Base-by-base conservation (phyloP, 2,329 filamentous ascomycete species). In the Zalaria sp. region DNA sequence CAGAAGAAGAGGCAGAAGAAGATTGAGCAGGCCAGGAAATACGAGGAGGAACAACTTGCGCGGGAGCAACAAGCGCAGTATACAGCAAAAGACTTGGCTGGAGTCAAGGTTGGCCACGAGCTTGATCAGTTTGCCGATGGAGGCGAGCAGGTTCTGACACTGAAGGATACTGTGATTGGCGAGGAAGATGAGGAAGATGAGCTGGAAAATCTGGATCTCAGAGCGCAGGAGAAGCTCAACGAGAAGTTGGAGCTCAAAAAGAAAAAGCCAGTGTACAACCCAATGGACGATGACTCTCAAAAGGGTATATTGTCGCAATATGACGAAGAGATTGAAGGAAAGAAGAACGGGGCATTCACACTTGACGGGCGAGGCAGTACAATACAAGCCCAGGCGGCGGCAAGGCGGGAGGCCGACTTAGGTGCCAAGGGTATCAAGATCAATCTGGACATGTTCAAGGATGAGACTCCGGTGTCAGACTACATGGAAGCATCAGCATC, bases 1-100 rank as follows among this genome's bases (percentile, higher is more conserved):
- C 81, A 89, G 60, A 96, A 93, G 71, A 96, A 93, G 68, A 74
- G 88, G 40, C 86, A 93, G 60, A 93, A 87, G 71, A 84, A 88
- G 63, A 88, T 96, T 34, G 82, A 78, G 50, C 73, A 75, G 57
- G 78, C 80, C 27, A 75, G 82, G 50, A 72, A 71, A 56, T 61
- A 75, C 41, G 83, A 86, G 46, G 77, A 83, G 54, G 86, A 95
- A 58, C 65, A 86, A 37, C 84, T 79, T 6, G 84, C 85, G 46
- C 79, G 82, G 4, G 67, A 71, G 51, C 57, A 57, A 4, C 82
- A 88, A 57, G 74, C 74, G 6, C 79, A 89, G 53, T 93, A 95
- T 59, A 88, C 84, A 1, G 77, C 85, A 3, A 81, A 82, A 46
- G 88, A 96, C 57, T 69, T 96, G 38, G 82, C 86, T 0, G 91